Base-by-base conservation (phyloP, 345 rosid species). In the Geranium rotundifolium region DNA sequence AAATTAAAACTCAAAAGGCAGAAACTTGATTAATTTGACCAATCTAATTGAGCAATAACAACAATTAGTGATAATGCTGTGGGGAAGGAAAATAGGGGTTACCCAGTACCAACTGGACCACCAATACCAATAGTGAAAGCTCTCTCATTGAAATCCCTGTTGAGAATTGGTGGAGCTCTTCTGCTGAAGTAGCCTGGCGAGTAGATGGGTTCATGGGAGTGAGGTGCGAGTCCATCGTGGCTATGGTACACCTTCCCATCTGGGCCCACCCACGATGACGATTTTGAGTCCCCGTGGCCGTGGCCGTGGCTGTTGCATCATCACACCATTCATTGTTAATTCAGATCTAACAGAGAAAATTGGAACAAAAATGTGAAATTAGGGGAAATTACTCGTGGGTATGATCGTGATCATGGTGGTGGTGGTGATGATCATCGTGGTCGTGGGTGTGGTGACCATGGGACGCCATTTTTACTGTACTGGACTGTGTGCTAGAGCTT, bases 81-180 rank as follows among this genome's bases (percentile, higher is more conserved):
- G 27, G 27, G 2, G 1, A 23, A 23, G 27, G 27, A 23, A 23
- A 23, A 23, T 23, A 23, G 27, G 27, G 27, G 27, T 23, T 86
- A 91, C 97, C 97, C 97, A 17, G 99, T 90, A 59, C 97, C 99
- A 60, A 90, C 97, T 67, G 95, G 99, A 39, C 99, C 97, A 23
- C 97, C 99, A 62, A 93, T 93, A 56, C 99, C 97, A 63, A 90
- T 81, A 30, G 96, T 93, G 70, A 93, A 90, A 61, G 97, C 99
- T 72, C 99, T 76, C 76, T 93, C 99, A 54, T 68, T 80, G 75
- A 90, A 90, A 78, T 86, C 79, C 67, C 99, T 81, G 60, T 72
- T 67, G 46, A 75, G 56, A 64, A 90, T 78, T 4, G 96, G 97
- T 7, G 76, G 97, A 73, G 99, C 99, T 75, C 97, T 78, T 73